Evolutionary conservation across 2,329 filamentous ascomycete genomes (phyloP).

Genomic region (Calonectria montana): DNA sequence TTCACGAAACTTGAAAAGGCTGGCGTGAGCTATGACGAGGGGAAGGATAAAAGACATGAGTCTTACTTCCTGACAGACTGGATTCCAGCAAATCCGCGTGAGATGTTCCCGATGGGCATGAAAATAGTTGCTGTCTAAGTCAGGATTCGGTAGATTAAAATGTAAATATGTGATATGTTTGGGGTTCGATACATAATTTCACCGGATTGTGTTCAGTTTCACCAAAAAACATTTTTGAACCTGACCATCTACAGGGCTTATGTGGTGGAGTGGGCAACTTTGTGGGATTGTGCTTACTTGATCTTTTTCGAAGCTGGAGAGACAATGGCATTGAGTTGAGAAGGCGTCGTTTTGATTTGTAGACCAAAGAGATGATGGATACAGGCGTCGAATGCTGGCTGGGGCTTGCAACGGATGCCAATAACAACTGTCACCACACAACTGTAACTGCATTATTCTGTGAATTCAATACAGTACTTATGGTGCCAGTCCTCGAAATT

Average conservation of each 20-base stretch:
- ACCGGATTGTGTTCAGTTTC: background rate
- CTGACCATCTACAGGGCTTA: background rate
- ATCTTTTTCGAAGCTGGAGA: background rate
- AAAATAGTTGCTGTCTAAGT: background rate
- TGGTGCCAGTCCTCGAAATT: background rate
- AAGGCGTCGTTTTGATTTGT: background rate
- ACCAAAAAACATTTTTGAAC: background rate
- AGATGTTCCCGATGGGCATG: background rate
- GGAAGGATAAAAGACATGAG: conserved; percentile 25
- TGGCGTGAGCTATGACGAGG: background rate
- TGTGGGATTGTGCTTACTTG: background rate
- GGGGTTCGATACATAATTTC: background rate
- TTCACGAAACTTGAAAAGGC: background rate
- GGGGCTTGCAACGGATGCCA: background rate
- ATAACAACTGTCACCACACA: background rate
- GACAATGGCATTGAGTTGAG: background rate
- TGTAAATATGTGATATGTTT: background rate
- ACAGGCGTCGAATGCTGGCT: background rate
- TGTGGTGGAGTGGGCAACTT: background rate
- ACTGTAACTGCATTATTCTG: background rate
- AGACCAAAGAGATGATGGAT: background rate
- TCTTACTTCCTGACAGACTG: conserved; percentile 18
- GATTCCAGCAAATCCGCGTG: conserved; percentile 20
- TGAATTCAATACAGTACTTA: background rate
- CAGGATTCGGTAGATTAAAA: background rate